These are phyloP conservation scores for Rossbeevera mucosa DNA, from an alignment of 768 basidiomycete species.

Conservation along the genomic window DNA sequence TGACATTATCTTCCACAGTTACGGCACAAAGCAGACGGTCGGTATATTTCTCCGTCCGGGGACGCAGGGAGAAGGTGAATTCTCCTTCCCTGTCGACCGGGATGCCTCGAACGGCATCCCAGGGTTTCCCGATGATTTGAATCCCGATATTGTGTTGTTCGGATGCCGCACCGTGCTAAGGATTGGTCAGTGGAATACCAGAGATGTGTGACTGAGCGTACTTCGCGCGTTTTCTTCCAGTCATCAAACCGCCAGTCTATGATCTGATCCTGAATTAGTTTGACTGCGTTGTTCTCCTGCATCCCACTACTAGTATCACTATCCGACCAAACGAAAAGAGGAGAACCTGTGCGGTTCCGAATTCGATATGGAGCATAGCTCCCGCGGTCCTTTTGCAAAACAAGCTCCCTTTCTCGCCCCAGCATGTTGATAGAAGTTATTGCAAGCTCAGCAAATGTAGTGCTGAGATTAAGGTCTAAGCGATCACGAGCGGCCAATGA, in stretches of 20 bases:
- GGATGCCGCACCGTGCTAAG: conserved; percentile 43
- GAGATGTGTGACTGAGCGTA: conserved; percentile 29
- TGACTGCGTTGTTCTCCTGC: conserved; percentile 48
- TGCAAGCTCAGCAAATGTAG: conserved; percentile 83
- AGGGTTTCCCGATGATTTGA: conserved; percentile 77
- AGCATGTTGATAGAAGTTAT: conserved; percentile 69
- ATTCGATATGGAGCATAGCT: conserved; percentile 92
- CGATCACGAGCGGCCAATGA: conserved; percentile 72
- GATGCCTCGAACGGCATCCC: conserved; percentile 85
- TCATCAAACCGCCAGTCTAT: conserved; percentile 98
- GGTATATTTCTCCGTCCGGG: conserved; percentile 66
- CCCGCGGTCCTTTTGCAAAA: conserved; percentile 75
- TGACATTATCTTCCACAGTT: conserved; percentile 85
- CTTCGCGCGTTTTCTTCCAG: conserved; percentile 91
- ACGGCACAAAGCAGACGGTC: conserved; percentile 87
- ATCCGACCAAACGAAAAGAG: conserved; percentile 84
- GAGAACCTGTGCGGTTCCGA: conserved; percentile 84
- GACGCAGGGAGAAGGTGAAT: conserved; percentile 81
- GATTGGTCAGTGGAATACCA: neutral
- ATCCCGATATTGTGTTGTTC: conserved; percentile 83
- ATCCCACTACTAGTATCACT: conserved; percentile 47
- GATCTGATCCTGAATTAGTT: conserved; percentile 67
- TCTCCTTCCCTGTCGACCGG: conserved; percentile 95
- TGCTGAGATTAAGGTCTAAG: conserved; percentile 86
- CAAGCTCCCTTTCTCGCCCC: conserved; percentile 66